A percentile compares a stretch with the other conserved stretches of the same genome.
Evolutionary conservation across 1,139 yeast genomes (phyloP).

Genomic region (Schizosaccharomyces versatilis): DNA sequence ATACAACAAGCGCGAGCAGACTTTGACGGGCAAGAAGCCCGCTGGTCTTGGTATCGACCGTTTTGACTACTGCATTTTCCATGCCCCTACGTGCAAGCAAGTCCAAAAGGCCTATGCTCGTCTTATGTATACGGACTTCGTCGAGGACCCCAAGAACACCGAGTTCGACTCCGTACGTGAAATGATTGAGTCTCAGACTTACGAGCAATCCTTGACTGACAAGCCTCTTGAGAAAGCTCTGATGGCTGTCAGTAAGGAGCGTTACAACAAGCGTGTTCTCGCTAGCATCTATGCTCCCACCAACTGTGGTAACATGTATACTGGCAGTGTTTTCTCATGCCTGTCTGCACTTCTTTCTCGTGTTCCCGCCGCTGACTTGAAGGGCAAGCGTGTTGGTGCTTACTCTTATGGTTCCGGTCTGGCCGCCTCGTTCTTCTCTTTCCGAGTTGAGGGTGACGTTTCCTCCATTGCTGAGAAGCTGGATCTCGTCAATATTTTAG

Average conservation of each 20-base stretch:
- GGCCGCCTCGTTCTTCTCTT: conserved; percentile 74
- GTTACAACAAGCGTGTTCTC: conserved; percentile 44
- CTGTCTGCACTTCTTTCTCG: conserved; percentile 59
- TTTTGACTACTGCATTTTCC: conserved; percentile 92
- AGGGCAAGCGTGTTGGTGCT: conserved; percentile 55
- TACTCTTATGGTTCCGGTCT: conserved; percentile 97
- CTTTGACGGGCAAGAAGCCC: conserved; percentile 30
- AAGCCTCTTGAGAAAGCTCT: conserved; percentile 68
- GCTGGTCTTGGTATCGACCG: conserved; percentile 31
- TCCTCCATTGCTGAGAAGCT: conserved; percentile 41
- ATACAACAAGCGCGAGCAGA: conserved; percentile 31
- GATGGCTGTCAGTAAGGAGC: conserved; percentile 54
- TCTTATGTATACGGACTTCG: conserved; percentile 70
- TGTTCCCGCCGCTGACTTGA: conserved; percentile 47
- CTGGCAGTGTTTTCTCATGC: conserved; percentile 81
- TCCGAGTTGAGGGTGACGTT: conserved; percentile 62
- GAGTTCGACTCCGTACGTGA: conserved; percentile 20
- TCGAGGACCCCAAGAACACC: conserved; percentile 38
- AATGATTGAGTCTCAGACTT: conserved; percentile 29
- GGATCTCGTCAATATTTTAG: conserved; percentile 47
- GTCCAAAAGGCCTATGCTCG: conserved; percentile 87
- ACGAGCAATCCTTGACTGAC: conserved; percentile 63
- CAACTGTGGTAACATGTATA: conserved; percentile 95
- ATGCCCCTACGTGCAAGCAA: conserved; percentile 93
- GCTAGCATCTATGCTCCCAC: conserved; percentile 80